Conservation (phyloP, 2,329 filamentous ascomycete genomes). For the Beauveria rudraprayagi region DNA sequence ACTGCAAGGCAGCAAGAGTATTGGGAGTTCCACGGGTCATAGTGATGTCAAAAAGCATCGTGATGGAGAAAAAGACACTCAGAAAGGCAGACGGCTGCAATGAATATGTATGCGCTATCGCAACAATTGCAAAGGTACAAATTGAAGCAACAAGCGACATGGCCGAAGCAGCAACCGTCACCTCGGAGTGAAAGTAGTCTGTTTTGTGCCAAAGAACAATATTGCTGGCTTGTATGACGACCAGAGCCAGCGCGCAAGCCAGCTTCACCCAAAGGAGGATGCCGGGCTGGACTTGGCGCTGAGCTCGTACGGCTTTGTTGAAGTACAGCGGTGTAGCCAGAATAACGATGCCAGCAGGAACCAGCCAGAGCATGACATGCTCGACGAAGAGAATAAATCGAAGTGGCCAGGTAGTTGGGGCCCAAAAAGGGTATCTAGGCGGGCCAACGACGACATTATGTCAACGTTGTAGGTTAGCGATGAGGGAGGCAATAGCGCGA, state of each 20-base stretch:
- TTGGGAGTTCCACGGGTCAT: neutral
- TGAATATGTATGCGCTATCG: neutral
- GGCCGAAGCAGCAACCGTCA: neutral
- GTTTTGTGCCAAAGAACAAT: neutral
- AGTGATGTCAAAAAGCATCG: neutral
- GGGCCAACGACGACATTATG: slow-evolving; percentile 25
- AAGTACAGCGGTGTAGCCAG: slow-evolving; percentile 1
- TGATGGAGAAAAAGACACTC: neutral
- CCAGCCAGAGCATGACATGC: neutral
- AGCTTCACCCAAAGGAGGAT: neutral
- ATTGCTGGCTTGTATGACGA: neutral
- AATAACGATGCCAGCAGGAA: slow-evolving; percentile 5
- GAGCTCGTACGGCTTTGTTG: neutral
- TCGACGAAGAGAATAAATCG: slow-evolving; percentile 1
- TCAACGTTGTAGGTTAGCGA: too few relatives aligned
- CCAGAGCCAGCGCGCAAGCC: neutral
- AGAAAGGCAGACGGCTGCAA: neutral
- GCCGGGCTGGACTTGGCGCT: neutral
- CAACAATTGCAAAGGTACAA: neutral
- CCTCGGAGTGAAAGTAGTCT: too few relatives aligned
- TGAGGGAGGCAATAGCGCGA: too few relatives aligned
- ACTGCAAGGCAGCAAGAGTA: neutral
- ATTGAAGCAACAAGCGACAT: neutral
- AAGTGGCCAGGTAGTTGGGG: slow-evolving; percentile 2
- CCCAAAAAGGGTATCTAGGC: neutral